Percentiles rank a stretch among this genome's conserved stretches.
These are phyloP conservation scores for Myxozyma geophila DNA, from an alignment of 805 yeast genomes.

Conservation along the genomic window DNA sequence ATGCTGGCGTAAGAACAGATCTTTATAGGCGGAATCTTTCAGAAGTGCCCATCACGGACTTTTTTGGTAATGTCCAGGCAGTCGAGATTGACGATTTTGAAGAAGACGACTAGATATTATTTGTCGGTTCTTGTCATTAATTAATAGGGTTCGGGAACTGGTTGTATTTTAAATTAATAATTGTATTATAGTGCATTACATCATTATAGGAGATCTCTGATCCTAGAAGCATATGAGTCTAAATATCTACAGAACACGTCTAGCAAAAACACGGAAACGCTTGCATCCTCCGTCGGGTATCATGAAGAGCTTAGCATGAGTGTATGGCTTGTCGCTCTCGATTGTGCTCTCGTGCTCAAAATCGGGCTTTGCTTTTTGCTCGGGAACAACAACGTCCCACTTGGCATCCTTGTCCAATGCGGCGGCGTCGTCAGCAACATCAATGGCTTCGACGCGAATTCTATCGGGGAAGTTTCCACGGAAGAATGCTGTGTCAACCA, in stretches of 20 bases:
- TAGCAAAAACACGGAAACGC: constrained; percentile 83
- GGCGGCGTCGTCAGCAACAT: constrained; percentile 44
- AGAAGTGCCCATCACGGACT: constrained; percentile 83
- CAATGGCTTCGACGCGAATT: constrained; percentile 68
- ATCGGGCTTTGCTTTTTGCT: constrained; percentile 81
- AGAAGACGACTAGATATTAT: constrained; percentile 5
- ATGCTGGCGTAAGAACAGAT: constrained; percentile 91
- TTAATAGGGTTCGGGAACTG: not conserved
- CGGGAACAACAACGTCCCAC: constrained; percentile 71
- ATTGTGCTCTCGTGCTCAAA: constrained; percentile 63
- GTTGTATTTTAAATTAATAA: not conserved
- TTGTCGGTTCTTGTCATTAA: not conserved
- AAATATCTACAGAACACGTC: constrained; percentile 19
- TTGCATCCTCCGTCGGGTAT: constrained; percentile 98
- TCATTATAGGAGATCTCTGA: not conserved
- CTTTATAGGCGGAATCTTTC: constrained; percentile 66
- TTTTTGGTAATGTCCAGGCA: constrained; percentile 63
- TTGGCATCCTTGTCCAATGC: constrained; percentile 50
- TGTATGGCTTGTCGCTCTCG: constrained; percentile 48
- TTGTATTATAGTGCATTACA: constrained; percentile 1
- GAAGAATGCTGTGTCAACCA: constrained; percentile 91
- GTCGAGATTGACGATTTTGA: constrained; percentile 35
- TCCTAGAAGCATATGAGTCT: not conserved
- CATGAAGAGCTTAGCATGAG: constrained; percentile 79
- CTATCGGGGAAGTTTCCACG: constrained; percentile 93